Evolutionary conservation across 2,329 filamentous ascomycete species (phyloP).

Genomic region (Microcyclosporella mali): DNA sequence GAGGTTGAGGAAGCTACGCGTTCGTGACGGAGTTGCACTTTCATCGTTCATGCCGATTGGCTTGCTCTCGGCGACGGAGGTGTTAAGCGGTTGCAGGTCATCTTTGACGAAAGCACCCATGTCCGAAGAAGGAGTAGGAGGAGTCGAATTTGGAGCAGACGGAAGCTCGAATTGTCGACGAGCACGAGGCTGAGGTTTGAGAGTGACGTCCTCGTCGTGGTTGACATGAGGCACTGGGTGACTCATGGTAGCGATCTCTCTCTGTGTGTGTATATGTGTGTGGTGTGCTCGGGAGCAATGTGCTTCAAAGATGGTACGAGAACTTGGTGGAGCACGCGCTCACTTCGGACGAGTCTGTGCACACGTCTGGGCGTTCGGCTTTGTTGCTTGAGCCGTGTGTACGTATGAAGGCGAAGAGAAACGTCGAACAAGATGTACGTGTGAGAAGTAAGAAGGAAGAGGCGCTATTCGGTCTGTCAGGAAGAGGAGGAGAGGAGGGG

Average conservation of each 20-base stretch:
- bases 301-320: too few relatives aligned
- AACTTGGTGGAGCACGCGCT: neutral
- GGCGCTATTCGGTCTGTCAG: neutral
- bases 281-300: too few relatives aligned
- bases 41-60: constrained; percentile 13
- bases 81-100: constrained; percentile 8
- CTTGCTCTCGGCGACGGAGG: constrained; percentile 9
- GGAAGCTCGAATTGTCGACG: constrained; percentile 64
- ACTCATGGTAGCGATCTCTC: constrained; percentile 27
- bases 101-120: constrained; percentile 12
- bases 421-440: neutral
- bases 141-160: constrained; percentile 27
- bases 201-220: constrained; percentile 13
- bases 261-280: too few relatives aligned
- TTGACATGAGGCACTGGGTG: constrained; percentile 21
- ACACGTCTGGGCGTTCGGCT: neutral
- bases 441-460: too few relatives aligned
- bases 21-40: constrained; percentile 51
- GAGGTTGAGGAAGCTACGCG: constrained; percentile 75
- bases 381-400: too few relatives aligned
- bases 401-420: neutral
- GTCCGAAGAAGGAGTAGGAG: constrained; percentile 22
- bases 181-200: constrained; percentile 57
- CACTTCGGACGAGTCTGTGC: neutral
- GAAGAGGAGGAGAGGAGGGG: neutral